Conservation (phyloP, 2,329 filamentous ascomycete species). For the Aspergillus felis region DNA sequence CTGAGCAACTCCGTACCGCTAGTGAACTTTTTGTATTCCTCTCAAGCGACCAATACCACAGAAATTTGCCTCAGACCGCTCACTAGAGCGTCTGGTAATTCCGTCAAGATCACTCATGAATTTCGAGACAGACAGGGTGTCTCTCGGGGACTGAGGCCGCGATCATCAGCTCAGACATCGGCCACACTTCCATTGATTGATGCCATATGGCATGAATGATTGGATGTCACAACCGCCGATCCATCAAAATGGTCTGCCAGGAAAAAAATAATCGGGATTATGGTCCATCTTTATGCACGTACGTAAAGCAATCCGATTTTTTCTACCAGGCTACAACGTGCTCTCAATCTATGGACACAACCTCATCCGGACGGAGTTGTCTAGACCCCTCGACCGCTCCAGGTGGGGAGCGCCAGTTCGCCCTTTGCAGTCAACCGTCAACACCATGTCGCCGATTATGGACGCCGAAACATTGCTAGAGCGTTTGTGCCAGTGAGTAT, state of each 20-base stretch:
- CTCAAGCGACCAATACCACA: neutral
- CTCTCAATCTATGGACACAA: slow-evolving; percentile 1
- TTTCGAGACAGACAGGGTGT: neutral
- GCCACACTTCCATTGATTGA: neutral
- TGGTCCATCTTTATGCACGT: slow-evolving; percentile 13
- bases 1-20: too few species aligned
- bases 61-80: neutral
- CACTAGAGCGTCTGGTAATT: neutral
- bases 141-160: neutral
- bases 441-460: neutral
- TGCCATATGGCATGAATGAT: neutral
- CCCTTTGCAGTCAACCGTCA: slow-evolving; percentile 1
- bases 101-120: neutral
- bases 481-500: neutral
- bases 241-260: neutral
- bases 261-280: neutral
- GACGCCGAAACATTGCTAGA: slow-evolving; percentile 8
- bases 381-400: slow-evolving; percentile 4
- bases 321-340: neutral
- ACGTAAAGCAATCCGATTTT: slow-evolving; percentile 8
- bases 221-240: neutral
- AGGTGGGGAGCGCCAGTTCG: slow-evolving; percentile 4
- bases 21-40: too few species aligned
- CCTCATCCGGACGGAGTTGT: slow-evolving; percentile 4
- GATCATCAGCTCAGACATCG: neutral